A percentile compares a stretch with the other conserved stretches of the same genome.
phyloP scores from a whole-genome alignment of 2,329 filamentous ascomycete genomes.

The Helotiales sp. region DNA sequence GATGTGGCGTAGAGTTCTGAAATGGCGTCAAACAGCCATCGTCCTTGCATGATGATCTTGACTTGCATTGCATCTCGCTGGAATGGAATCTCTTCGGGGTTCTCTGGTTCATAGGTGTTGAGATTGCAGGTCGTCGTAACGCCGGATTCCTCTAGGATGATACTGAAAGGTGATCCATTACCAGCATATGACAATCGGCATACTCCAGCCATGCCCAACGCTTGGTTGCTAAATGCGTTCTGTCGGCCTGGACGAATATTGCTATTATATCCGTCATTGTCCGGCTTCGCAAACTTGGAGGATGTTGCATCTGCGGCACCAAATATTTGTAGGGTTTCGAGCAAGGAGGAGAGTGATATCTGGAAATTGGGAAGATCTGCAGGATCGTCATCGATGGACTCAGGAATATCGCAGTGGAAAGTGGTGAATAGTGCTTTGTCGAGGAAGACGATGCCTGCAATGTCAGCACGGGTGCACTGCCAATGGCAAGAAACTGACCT shows the following conservation, averaged over 20 bases:
- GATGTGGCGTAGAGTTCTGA: slow-evolving; percentile 62
- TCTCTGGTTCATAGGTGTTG: slow-evolving; percentile 80
- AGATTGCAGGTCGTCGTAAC: slow-evolving; percentile 89
- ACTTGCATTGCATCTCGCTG: slow-evolving; percentile 76
- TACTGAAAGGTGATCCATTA: slow-evolving; percentile 75
- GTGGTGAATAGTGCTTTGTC: slow-evolving; percentile 87
- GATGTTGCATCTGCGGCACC: slow-evolving; percentile 70
- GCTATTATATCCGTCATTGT: slow-evolving; percentile 60
- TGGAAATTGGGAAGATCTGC: slow-evolving; percentile 69
- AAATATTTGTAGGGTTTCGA: slow-evolving; percentile 96
- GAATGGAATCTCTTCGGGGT: slow-evolving; percentile 81
- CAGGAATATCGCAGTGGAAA: slow-evolving; percentile 66
- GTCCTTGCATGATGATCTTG: slow-evolving; percentile 91
- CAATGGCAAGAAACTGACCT: slow-evolving; percentile 52
- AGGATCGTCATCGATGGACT: slow-evolving; percentile 34
- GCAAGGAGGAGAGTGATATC: slow-evolving; percentile 80
- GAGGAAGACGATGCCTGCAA: slow-evolving; percentile 72
- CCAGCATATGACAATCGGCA: slow-evolving; percentile 79
- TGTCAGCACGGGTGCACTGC: slow-evolving; percentile 10
- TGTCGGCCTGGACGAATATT: slow-evolving; percentile 62
- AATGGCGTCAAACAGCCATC: slow-evolving; percentile 70
- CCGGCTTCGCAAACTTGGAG: slow-evolving; percentile 56
- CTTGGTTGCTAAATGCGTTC: slow-evolving; percentile 80
- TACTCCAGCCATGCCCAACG: slow-evolving; percentile 79
- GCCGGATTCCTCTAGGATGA: slow-evolving; percentile 82